Evolutionary conservation across 345 rosid species (phyloP).

Genomic region (Acer negundo): DNA sequence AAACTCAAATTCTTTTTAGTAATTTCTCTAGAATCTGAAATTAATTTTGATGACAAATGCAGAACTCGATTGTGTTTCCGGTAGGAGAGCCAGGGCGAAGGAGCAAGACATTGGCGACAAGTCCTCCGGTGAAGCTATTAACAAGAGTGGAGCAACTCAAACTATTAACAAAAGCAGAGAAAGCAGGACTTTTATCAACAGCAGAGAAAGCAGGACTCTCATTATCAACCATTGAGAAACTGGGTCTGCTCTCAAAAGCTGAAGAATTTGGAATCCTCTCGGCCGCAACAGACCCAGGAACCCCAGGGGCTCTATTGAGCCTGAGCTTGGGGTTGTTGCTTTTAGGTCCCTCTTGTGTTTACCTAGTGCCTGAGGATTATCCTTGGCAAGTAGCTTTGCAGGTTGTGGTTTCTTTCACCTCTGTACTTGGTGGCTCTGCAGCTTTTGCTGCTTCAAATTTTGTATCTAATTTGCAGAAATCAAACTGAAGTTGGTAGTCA

Average conservation of each 20-base stretch:
- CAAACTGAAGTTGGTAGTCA: conserved; percentile 26
- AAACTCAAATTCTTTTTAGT: background rate
- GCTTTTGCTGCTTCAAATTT: conserved; percentile 85
- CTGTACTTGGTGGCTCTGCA: conserved; percentile 78
- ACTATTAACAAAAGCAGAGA: conserved; percentile 85
- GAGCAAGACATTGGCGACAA: conserved; percentile 25
- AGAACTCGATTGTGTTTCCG: conserved; percentile 48
- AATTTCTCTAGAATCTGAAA: too few relatives aligned
- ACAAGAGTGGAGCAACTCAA: conserved; percentile 93
- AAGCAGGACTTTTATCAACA: conserved; percentile 81
- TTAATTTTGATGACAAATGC: conserved; percentile 7
- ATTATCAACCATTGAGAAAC: conserved; percentile 81
- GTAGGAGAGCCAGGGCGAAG: conserved; percentile 49
- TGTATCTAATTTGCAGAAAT: conserved; percentile 83
- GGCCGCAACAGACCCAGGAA: conserved; percentile 79
- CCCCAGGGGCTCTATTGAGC: conserved; percentile 59
- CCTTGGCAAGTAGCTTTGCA: conserved; percentile 69
- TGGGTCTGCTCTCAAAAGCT: conserved; percentile 89
- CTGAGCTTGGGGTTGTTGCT: conserved; percentile 74
- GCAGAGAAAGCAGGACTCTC: conserved; percentile 92
- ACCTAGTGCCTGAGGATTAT: conserved; percentile 81
- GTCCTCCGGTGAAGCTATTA: conserved; percentile 66
- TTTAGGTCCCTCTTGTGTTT: conserved; percentile 78
- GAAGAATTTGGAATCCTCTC: conserved; percentile 88
- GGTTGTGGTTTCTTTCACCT: conserved; percentile 51